Conservation (phyloP, 2,329 filamentous ascomycete genomes). For the Colletotrichum truncatum region DNA sequence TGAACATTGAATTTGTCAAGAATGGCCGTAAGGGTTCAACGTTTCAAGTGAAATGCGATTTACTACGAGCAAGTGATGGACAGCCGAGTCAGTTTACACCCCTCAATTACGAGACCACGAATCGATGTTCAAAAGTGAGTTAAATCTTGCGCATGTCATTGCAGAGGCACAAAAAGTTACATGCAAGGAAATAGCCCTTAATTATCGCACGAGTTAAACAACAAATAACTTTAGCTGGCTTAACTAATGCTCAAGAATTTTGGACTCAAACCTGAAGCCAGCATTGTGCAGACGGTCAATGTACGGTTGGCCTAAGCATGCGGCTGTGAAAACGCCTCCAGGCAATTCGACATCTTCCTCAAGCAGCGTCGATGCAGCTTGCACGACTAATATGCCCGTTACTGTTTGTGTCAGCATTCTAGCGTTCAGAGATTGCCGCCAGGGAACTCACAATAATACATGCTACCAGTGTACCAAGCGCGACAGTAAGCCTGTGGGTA, state of each 20-base stretch:
- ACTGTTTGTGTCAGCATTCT: constrained; percentile 51
- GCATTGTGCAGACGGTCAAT: constrained; percentile 69
- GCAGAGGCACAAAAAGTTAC: background rate
- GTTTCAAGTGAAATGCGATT: background rate
- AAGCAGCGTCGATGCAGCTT: constrained; percentile 73
- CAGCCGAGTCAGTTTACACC: background rate
- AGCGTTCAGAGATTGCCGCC: background rate
- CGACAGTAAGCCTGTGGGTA: constrained; percentile 63
- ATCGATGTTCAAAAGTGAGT: background rate
- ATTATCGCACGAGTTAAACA: background rate
- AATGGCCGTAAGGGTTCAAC: background rate
- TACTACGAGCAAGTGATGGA: background rate
- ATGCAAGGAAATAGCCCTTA: background rate
- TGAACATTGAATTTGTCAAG: background rate
- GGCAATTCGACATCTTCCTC: constrained; percentile 67
- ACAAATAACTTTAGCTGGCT: constrained; percentile 27
- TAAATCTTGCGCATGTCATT: constrained; percentile 3
- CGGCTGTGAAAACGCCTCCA: constrained; percentile 77
- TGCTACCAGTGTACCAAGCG: constrained; percentile 65
- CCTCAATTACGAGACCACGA: background rate
- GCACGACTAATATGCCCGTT: constrained; percentile 70
- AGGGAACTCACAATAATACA: constrained; percentile 68
- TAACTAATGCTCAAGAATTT: constrained; percentile 44
- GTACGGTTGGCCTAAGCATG: constrained; percentile 73
- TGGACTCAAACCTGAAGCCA: constrained; percentile 71